Percentiles rank a stretch among this genome's conserved stretches.
These are phyloP conservation scores for Colletotrichum viniferum DNA, from an alignment of 2,329 filamentous ascomycete genomes.

Conservation along the genomic window DNA sequence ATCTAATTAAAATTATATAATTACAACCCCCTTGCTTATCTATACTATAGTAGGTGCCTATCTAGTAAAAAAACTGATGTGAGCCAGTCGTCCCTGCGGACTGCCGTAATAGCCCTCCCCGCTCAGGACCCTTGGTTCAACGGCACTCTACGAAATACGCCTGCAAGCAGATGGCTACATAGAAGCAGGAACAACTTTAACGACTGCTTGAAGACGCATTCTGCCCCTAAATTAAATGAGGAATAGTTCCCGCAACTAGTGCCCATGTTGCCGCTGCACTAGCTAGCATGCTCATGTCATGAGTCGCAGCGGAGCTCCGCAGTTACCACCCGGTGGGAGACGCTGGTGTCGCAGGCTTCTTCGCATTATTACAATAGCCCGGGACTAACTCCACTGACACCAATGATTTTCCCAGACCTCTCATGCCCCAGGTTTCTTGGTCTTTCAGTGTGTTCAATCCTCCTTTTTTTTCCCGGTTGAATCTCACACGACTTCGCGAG, in stretches of 20 bases:
- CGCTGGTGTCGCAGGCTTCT: background rate
- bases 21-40: no score
- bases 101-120: background rate
- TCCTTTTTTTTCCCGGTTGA: background rate
- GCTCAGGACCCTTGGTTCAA: background rate
- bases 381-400: background rate
- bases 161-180: accelerated
- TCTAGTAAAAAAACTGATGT: no score
- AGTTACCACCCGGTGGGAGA: background rate
- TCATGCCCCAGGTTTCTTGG: background rate
- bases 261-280: background rate
- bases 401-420: background rate
- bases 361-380: background rate
- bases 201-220: accelerated
- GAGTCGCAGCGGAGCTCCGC: background rate
- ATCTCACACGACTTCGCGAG: background rate
- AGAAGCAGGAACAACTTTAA: background rate
- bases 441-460: background rate
- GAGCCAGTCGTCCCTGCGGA: no score
- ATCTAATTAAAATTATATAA: no score
- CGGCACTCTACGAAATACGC: background rate
- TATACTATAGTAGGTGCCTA: no score
- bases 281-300: background rate
- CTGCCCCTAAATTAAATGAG: background rate
- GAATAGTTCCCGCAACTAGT: background rate